Evolutionary conservation across 305 asterid species (phyloP), one percentile per base, ranked within the genome.

Genomic region (Rubia peregrina): DNA sequence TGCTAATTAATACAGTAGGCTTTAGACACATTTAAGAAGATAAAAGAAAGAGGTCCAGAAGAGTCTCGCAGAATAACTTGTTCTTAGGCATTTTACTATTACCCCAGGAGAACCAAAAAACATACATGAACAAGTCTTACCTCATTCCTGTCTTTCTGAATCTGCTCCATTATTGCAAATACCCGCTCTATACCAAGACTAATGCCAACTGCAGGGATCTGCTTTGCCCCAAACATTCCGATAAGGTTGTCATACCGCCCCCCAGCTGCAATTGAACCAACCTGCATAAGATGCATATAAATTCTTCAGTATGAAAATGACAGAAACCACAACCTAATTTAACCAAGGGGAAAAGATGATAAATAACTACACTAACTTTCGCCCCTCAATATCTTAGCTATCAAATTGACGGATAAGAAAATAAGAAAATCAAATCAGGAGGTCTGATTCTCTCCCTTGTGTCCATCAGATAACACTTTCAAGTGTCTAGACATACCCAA

Each of bases 251-350:
- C 98, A 56, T 91, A 91, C 21, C 96, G 95, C 36, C 98, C 97
- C 68, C 98, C 98, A 49, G 98, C 96, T 73, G 96, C 98, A 75
- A 94, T 89, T 3, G 98, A 84, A 73, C 98, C 98, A 77, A 89
- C 95, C 98, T 68, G 48, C 42, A 51, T 17, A 46, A 24, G 2
- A 46, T 68, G 48, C 42, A 51, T 17, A 46, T 46, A 5, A 46
- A 46, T 13, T 44, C 43, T 38, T 1, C 26, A 11, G 19, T 44
- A 22, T 13, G 10, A 24, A 11, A 51, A 24, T 44, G 40, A 46
- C 14, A 24, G 30, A 67, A 48, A 46, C 43, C 9, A 4, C n/a
- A 12, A 53, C 14, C 5, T 1, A 43, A 40, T 24, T 41, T 40
- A 49, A 42, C n/a, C n/a, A 3, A 9, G 2, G 24, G 10, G 26